Percentiles rank a stretch among this genome's conserved stretches.
These are phyloP conservation scores for Camellia lanceoleosa DNA, from an alignment of 148 eudicot species.

Conservation along the genomic window DNA sequence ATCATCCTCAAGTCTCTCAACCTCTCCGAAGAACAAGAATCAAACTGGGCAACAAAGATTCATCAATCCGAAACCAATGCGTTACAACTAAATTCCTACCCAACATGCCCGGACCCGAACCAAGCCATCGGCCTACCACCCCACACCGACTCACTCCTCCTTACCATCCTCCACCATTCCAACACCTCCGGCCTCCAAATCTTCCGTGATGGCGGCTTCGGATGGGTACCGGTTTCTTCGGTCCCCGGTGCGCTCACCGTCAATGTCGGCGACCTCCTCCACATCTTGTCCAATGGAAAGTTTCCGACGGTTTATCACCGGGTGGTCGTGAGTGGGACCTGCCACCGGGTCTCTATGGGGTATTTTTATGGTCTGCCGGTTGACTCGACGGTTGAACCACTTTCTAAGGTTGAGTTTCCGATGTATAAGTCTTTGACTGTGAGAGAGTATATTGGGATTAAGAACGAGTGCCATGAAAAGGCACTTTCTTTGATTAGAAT, in stretches of 20 bases:
- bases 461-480: slow-evolving; percentile 35
- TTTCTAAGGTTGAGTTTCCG: slow-evolving; percentile 29
- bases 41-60: slow-evolving; percentile 11
- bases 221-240: slow-evolving; percentile 53
- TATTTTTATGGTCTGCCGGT: slow-evolving; percentile 59
- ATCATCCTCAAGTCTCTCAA: slow-evolving; percentile 41
- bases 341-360: slow-evolving; percentile 50
- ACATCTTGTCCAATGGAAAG: slow-evolving; percentile 57
- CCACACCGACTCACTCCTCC: slow-evolving; percentile 65
- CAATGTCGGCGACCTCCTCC: slow-evolving; percentile 62
- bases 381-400: slow-evolving; percentile 40
- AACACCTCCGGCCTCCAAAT: slow-evolving; percentile 52
- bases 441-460: slow-evolving; percentile 50
- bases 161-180: slow-evolving; percentile 65
- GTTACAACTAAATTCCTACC: slow-evolving; percentile 71
- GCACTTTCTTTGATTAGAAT: slow-evolving; percentile 35
- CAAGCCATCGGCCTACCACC: slow-evolving; percentile 57
- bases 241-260: slow-evolving; percentile 48
- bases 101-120: slow-evolving; percentile 60
- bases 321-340: slow-evolving; percentile 38
- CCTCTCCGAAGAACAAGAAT: slow-evolving; percentile 29
- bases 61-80: slow-evolving; percentile 26
- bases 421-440: slow-evolving; percentile 33
- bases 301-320: slow-evolving; percentile 47
- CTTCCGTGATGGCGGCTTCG: slow-evolving; percentile 30